Percentiles rank a stretch among this genome's conserved stretches.
phyloP scores from a whole-genome alignment of 1,139 yeast species.

The Protomyces inouyei region DNA sequence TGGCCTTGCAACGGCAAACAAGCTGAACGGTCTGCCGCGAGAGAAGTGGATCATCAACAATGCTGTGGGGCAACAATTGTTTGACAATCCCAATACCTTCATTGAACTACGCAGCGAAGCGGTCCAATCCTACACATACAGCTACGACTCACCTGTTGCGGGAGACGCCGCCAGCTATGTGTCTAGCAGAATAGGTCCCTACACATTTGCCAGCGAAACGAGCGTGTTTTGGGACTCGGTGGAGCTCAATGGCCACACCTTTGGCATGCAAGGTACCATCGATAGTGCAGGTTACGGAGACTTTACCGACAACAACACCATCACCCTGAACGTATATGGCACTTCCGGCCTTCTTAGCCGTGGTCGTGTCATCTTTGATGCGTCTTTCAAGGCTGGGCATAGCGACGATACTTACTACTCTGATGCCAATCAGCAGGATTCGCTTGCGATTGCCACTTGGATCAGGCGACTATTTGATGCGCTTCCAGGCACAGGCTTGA shows the following conservation, averaged over 20 bases:
- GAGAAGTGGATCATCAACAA: conserved; percentile 4
- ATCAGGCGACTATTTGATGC: background rate
- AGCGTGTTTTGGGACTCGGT: background rate
- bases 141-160: background rate
- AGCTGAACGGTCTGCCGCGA: background rate
- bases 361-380: background rate
- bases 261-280: conserved; percentile 4
- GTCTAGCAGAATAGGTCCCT: conserved; percentile 1
- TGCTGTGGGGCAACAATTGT: background rate
- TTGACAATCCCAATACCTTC: conserved; percentile 11
- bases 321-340: conserved; percentile 3
- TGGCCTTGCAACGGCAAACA: background rate
- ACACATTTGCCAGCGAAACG: conserved; percentile 7
- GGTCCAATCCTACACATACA: conserved; percentile 3
- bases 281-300: conserved; percentile 1
- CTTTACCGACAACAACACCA: background rate
- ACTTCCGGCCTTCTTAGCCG: background rate
- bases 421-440: background rate
- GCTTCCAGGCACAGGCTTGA: background rate
- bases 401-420: conserved; percentile 3
- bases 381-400: background rate
- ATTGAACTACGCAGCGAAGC: background rate
- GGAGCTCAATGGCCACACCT: background rate
- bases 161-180: conserved; percentile 1
- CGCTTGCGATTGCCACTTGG: conserved; percentile 4